Conservation (phyloP, 768 basidiomycete genomes). For the Tricholoma sp. region DNA sequence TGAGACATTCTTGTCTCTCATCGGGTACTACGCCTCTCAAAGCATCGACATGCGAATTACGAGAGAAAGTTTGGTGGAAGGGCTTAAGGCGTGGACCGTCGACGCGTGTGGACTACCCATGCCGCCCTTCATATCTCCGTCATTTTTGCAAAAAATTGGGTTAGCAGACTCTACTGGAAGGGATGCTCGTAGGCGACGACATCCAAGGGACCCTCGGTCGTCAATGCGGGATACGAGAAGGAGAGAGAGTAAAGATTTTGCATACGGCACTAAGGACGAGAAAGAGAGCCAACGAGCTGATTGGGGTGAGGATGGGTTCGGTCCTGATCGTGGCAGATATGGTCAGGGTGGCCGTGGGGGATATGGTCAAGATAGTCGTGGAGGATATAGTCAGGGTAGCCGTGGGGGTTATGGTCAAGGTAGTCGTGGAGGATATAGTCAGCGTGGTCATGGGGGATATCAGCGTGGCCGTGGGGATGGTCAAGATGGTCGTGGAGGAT, state of each 20-base stretch:
- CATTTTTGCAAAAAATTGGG: slow-evolving; percentile 33
- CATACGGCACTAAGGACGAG: slow-evolving; percentile 1
- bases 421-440: background rate
- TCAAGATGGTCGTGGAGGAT: background rate
- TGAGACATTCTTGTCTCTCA: slow-evolving; percentile 58
- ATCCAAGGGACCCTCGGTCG: no score
- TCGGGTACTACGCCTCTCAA: slow-evolving; percentile 70
- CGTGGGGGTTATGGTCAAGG: background rate
- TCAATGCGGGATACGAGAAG: background rate
- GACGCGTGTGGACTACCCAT: slow-evolving; percentile 46
- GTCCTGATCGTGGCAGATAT: background rate
- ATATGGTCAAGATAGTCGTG: background rate
- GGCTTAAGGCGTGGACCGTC: slow-evolving; percentile 57
- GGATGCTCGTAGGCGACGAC: no score
- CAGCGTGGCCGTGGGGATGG: background rate
- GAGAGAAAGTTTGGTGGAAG: slow-evolving; percentile 43
- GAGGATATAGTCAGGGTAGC: background rate
- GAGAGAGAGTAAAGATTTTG: background rate
- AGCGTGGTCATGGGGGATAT: background rate
- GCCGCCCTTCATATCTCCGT: slow-evolving; percentile 46
- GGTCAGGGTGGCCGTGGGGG: background rate
- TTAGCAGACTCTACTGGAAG: background rate
- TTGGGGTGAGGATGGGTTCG: background rate
- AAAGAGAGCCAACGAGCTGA: background rate
- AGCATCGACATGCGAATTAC: slow-evolving; percentile 40